Conservation (phyloP, 495 filamentous ascomycete species). For the Cudoniella acicularis region DNA sequence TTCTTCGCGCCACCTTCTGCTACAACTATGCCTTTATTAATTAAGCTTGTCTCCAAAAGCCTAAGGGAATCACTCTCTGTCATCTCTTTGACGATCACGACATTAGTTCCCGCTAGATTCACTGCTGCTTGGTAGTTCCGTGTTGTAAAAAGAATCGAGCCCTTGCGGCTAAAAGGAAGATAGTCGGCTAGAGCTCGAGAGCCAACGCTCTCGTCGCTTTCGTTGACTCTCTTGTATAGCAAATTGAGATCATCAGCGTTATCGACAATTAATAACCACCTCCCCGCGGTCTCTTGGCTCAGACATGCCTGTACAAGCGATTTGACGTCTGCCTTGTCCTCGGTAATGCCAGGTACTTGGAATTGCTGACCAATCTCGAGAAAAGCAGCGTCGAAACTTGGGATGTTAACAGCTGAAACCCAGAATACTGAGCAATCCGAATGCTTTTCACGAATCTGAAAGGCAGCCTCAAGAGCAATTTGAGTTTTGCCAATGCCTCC, state of each 20-base stretch:
- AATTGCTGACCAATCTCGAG: slow-evolving; percentile 7
- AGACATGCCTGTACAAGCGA: slow-evolving; percentile 7
- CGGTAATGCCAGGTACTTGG: not conserved
- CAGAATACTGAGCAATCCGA: slow-evolving; percentile 13
- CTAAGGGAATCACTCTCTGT: slow-evolving; percentile 23
- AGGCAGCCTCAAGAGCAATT: slow-evolving; percentile 11
- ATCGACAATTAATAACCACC: slow-evolving; percentile 16
- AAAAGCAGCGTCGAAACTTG: slow-evolving; percentile 13
- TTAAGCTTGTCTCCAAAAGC: slow-evolving; percentile 6
- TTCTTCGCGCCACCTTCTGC: slow-evolving; percentile 3
- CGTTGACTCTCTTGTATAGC: not conserved
- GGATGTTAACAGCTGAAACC: slow-evolving; percentile 9
- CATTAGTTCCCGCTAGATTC: slow-evolving; percentile 4
- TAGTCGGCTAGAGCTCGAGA: slow-evolving; percentile 1
- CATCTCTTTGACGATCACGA: slow-evolving; percentile 33
- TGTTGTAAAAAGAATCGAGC: slow-evolving; percentile 13
- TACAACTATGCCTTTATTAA: not conserved
- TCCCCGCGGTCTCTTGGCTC: slow-evolving; percentile 3
- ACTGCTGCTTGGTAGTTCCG: slow-evolving; percentile 5
- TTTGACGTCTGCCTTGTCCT: slow-evolving; percentile 3
- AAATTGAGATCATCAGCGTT: slow-evolving; percentile 17
- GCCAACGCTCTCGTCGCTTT: not conserved
- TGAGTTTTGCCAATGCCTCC: slow-evolving; percentile 18
- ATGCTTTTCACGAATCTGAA: slow-evolving; percentile 8
- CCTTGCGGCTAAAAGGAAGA: slow-evolving; percentile 2